Base-by-base conservation (phyloP, 2,329 filamentous ascomycete species). In the Ophiocordyceps camponoti-saundersi region DNA sequence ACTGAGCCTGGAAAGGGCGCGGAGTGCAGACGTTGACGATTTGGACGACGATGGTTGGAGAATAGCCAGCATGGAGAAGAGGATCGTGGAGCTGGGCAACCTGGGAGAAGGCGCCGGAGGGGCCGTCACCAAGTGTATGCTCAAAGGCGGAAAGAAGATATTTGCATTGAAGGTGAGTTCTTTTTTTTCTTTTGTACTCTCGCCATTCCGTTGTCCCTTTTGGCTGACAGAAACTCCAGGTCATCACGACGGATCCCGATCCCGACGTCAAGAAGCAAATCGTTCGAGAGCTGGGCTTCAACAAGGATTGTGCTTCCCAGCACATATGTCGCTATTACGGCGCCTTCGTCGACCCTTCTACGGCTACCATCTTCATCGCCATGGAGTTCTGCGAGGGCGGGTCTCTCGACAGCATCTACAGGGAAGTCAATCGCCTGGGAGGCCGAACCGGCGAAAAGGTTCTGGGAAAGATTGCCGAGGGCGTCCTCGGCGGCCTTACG, bases 361-460 rank as follows among this genome's bases (percentile, higher is more conserved):
- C 87, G 11, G 87, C 89, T 45, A 96, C 90, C 44, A 96, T 98
- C 54, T 95, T 87, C 44, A 98, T 98, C 59, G 89, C 88, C 48
- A 98, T 98, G 92, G 92, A 98, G 62, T 96, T 94, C 58, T 98
- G 92, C 61, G 92, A 96, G 65, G 92, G 92, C 48, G 92, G 92
- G 46, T 95, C 87, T 44, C 75, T 98, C 20, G 89, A 98, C 67
- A 92, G 86, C 60, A 92, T 98, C 53, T 98, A 98, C 70, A 86
- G 86, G 54, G 92, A 98, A 65, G 89, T 98, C 34, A 95, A 95
- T 69, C 87, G 92, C 55, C 77, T 96, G 2, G 90, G 90, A 41
- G 92, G 92, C 12, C 79, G 92, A 45, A 96, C 90, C 0, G 92
- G 92, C 53, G 92, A 98, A 62, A 98, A 96, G 61, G 92, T 98